Base-by-base conservation (phyloP, 768 basidiomycete species). In the Naganishia friedmannii region DNA sequence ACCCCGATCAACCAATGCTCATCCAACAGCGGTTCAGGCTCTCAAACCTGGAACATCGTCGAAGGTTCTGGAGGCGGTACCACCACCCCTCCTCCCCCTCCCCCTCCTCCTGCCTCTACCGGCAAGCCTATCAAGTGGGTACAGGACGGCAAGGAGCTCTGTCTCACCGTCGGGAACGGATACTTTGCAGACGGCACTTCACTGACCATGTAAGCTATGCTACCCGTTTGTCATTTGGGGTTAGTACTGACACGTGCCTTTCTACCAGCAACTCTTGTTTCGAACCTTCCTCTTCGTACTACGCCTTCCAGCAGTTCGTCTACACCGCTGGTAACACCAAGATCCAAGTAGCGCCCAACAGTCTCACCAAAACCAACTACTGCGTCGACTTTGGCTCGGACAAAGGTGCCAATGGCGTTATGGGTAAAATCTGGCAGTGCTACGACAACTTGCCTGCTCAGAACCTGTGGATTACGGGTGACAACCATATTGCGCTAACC, bases 121-220 rank as follows among this genome's bases (percentile, higher is more conserved):
- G 60, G 60, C 60, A 63, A 63, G 17, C 60, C 60, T 63, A 63
- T 63, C 60, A 42, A 63, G 39, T 63, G 60, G 60, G 23, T 15
- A 13, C 39, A 42, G 26, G 42, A 63, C 26, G 60, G 42, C 17
- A 13, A 28, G 39, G 39, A 63, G 42, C 37, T 42, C 19, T 63
- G 60, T 15, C 34, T 58, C 19, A 58, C 57, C n/a, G 57, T 58
- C 32, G 32, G 29, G 12, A 39, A 58, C n/a, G 57, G 57, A 4
- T 2, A 39, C 21, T 39, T 58, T 8, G 34, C 57, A 9, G n/a
- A 39, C 34, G 57, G 57, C 34, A 23, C 57, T 12, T 2, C 3
- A 10, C 57, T 58, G 31, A 58, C 57, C 57, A 58, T 58, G 57
- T 58, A 58, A 32, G 57, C 48, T 39, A 58, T 34, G 2, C 2